Evolutionary conservation across 345 rosid genomes (phyloP), one percentile per base, ranked within the genome.

Genomic region (Sisymbrium altissimum): DNA sequence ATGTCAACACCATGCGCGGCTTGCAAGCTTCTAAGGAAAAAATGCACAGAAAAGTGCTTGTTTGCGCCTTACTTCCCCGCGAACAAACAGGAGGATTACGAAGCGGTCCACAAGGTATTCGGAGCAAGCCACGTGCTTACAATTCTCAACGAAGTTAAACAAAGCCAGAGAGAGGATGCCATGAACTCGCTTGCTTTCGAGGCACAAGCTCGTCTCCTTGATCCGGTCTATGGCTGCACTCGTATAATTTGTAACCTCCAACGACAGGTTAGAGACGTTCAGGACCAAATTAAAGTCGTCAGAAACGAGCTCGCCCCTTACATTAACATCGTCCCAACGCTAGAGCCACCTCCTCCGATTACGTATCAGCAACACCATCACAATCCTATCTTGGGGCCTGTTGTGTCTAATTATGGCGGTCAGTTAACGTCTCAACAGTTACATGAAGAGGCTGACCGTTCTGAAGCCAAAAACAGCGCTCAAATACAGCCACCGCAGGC

Each of bases 191-290:
- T 90, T 4, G 74, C 76, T 17, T 85, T 76, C 3, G 91, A 90
- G 56, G 91, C 91, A 0, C 84, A 86, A 71, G 79, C 82, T 43
- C 86, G 90, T 11, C 85, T 83, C 41, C 84, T 57, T 0, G 97
- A 93, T 23, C 96, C 93, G 0, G 83, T 93, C 7, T 73, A 85
- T 9, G 95, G 97, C 27, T 87, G 93, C 13, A 82, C 81, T 17
- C 84, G 82, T 4, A 56, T 81, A 14, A 82, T 93, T 64, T 61
- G 84, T 8, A 43, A 79, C 63, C 87, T 93, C n/a, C 87, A 88
- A 44, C 84, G 83, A 60, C 72, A 69, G 60, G 82, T 88, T 4
- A 81, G 81, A 67, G 76, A 77, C 41, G 36, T 85, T 18, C 82
- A 82, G 43, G 12, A 2, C 13, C 87, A 79, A 58, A 81, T 88